These are phyloP conservation scores for Rhizopogon salebrosus DNA, from an alignment of 768 basidiomycete genomes.

Conservation along the genomic window DNA sequence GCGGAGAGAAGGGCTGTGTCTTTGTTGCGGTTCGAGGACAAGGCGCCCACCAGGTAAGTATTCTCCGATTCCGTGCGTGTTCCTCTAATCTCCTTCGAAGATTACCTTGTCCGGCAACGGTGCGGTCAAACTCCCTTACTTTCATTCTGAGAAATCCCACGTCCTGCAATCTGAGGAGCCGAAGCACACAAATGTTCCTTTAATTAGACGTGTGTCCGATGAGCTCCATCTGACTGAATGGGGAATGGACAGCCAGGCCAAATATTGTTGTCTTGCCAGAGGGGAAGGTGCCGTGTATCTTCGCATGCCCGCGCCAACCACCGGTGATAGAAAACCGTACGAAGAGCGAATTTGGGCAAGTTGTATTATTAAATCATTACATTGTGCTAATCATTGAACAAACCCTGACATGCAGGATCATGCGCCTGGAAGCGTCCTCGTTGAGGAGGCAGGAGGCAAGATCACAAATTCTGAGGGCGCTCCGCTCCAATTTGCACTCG, in stretches of 20 bases:
- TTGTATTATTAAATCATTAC: not conserved
- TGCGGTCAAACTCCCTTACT: slow-evolving; percentile 24
- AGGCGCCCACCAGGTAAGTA: slow-evolving; percentile 65
- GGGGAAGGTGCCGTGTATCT: slow-evolving; percentile 85
- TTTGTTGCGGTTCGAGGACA: slow-evolving; percentile 86
- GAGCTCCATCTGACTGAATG: slow-evolving; percentile 56
- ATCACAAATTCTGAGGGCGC: slow-evolving; percentile 80
- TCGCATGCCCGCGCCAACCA: slow-evolving; percentile 66
- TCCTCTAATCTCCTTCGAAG: slow-evolving; percentile 23
- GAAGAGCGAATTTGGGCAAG: slow-evolving; percentile 94
- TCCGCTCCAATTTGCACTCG: slow-evolving; percentile 80
- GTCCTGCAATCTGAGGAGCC: slow-evolving; percentile 93
- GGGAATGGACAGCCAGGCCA: slow-evolving; percentile 95
- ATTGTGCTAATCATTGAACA: not conserved
- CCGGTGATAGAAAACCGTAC: slow-evolving; percentile 44
- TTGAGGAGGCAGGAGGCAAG: slow-evolving; percentile 87
- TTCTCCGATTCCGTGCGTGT: slow-evolving; percentile 1
- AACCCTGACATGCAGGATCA: slow-evolving; percentile 58
- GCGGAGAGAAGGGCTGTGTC: slow-evolving; percentile 68
- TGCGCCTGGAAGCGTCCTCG: slow-evolving; percentile 77
- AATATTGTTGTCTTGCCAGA: slow-evolving; percentile 82
- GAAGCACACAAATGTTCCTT: slow-evolving; percentile 85
- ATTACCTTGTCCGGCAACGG: slow-evolving; percentile 45
- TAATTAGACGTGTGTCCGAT: slow-evolving; percentile 69
- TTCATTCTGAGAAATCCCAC: slow-evolving; percentile 44